Base-by-base conservation (phyloP, 169 alveolate species). In the Eimeria acervulina region DNA sequence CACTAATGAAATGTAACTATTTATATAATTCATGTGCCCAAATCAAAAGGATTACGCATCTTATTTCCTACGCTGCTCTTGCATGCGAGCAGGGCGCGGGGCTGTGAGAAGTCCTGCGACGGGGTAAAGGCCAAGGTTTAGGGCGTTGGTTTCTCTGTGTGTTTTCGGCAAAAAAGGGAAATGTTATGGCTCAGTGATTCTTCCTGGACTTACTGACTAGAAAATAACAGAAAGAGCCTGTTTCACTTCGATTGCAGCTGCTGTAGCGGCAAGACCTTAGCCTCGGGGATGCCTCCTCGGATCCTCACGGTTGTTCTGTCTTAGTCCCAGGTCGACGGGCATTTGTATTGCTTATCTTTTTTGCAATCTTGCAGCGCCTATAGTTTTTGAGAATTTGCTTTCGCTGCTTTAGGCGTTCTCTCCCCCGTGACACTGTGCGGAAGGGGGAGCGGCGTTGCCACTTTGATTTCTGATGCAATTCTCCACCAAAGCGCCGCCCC, bases 401-500 rank as follows among this genome's bases (percentile, higher is more conserved):
- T 42, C 42, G 28, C 83, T 36, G 83, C 21, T 72, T 15, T 36
- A 36, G 31, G 47, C 13, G 52, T 36, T 19, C 51, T 36, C 5
- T 36, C 83, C n/a, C 42, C 89, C 66, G 33, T 44, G 66, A 36
- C 31, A 36, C 83, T 51, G 80, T 17, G 72, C 38, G 76, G 42
- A 15, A 15, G 80, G 68, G 80, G 55, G 52, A 61, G 52, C 55
- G 93, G 51, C 38, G 55, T 17, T 84, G 44, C 15, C 52, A 23
- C 28, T 10, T 40, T 47, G 42, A 38, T 87, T 87, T 87, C 94
- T 87, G 66, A 87, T 87, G 94, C 83, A 61, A 63, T 87, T 87
- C 83, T 61, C 83, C 61, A 87, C 94, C 31, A 59, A 87, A 83
- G 51, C 44, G 52, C 94, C 83, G 94, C 83, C 83, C 83, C 94